Evolutionary conservation across 345 rosid genomes (phyloP).

Genomic region (Leavenworthia alabamica): DNA sequence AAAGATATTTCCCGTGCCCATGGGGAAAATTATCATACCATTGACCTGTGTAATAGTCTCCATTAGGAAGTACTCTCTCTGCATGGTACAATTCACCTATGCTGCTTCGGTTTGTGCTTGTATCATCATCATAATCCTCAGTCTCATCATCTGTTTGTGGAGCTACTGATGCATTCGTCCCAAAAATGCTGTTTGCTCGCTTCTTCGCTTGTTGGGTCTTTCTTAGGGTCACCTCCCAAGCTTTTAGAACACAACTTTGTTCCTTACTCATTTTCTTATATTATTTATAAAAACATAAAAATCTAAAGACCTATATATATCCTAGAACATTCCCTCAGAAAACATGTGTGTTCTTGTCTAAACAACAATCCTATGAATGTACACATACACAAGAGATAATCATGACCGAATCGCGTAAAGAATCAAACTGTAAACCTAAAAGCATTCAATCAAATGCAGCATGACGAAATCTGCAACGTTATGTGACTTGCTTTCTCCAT

Average conservation of each 20-base stretch:
- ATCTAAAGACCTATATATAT: constrained; percentile 23
- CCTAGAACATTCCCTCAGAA: constrained; percentile 10
- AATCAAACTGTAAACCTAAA: constrained; percentile 8
- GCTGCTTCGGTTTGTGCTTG: constrained; percentile 14
- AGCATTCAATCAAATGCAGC: constrained; percentile 14
- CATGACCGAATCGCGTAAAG: not conserved
- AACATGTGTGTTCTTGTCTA: not conserved
- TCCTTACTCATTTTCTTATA: constrained; percentile 56
- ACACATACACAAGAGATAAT: constrained; percentile 24
- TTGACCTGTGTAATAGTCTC: constrained; percentile 82
- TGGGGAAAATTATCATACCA: constrained; percentile 76
- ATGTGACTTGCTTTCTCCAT: constrained; percentile 1
- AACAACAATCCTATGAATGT: constrained; percentile 19
- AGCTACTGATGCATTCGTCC: constrained; percentile 49
- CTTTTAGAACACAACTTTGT: constrained; percentile 58
- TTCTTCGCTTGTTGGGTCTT: constrained; percentile 89
- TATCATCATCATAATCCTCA: constrained; percentile 32
- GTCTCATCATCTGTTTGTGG: constrained; percentile 53
- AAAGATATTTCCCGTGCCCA: constrained; percentile 79
- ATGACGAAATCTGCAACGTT: constrained; percentile 6
- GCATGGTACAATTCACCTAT: constrained; percentile 43
- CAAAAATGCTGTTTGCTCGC: constrained; percentile 84
- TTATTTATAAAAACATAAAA: not conserved
- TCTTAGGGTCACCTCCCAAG: constrained; percentile 90
- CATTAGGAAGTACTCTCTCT: constrained; percentile 69